Conservation (phyloP, 2,329 filamentous ascomycete species). For the Aaosphaeria arxii region DNA sequence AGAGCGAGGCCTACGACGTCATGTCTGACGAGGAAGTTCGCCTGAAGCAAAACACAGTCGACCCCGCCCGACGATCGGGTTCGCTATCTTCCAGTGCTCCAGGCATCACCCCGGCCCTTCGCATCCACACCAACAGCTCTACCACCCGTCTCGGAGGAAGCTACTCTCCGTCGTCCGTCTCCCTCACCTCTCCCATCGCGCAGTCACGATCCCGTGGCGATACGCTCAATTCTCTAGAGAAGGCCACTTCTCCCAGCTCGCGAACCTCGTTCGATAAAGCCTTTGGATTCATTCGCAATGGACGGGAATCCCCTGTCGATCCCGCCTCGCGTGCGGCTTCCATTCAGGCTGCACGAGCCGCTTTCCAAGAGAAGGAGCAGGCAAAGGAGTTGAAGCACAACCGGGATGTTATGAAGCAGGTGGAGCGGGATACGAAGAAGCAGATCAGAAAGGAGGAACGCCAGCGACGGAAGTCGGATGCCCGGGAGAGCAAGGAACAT, state of each 20-base stretch:
- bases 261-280: slow-evolving; percentile 57
- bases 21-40: slow-evolving; percentile 48
- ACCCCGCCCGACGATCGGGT: slow-evolving; percentile 41
- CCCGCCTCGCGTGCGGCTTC: slow-evolving; percentile 54
- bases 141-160: slow-evolving; percentile 47
- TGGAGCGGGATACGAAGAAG: slow-evolving; percentile 43
- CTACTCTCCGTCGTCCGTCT: slow-evolving; percentile 53
- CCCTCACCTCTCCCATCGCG: slow-evolving; percentile 43
- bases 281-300: slow-evolving; percentile 50
- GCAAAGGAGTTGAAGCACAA: slow-evolving; percentile 55
- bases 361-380: slow-evolving; percentile 59
- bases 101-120: slow-evolving; percentile 30
- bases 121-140: slow-evolving; percentile 36
- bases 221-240: slow-evolving; percentile 49
- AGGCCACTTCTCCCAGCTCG: slow-evolving; percentile 49
- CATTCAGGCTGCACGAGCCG: slow-evolving; percentile 54
- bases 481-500: slow-evolving; percentile 24
- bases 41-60: slow-evolving; percentile 35
- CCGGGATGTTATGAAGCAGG: slow-evolving; percentile 49
- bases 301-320: slow-evolving; percentile 47
- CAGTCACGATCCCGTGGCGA: slow-evolving; percentile 47
- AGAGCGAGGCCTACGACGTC: slow-evolving; percentile 43
- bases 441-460: slow-evolving; percentile 43
- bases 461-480: slow-evolving; percentile 41
- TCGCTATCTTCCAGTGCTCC: slow-evolving; percentile 42